These are phyloP conservation scores for Marvania coccoides DNA, from an alignment of 139 green algal genomes.

Conservation along the genomic window DNA sequence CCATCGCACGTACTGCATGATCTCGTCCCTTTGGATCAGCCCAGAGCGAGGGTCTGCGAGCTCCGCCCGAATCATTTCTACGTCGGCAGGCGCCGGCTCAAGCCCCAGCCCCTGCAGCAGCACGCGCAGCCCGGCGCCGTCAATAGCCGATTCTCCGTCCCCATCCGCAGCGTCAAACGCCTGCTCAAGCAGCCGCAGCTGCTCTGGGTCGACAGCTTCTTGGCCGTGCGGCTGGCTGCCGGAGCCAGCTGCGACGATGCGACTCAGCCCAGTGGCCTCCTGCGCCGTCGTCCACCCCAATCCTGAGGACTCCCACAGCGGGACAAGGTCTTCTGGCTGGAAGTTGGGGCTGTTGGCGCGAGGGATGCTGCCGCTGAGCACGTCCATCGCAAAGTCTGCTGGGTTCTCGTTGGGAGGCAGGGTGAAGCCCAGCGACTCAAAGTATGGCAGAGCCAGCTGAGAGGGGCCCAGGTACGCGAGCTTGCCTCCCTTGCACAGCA, in stretches of 20 bases:
- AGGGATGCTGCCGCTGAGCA: conserved; percentile 39
- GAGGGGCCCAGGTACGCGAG: conserved; percentile 50
- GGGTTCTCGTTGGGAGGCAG: conserved; percentile 59
- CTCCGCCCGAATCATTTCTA: conserved; percentile 29
- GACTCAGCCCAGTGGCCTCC: not conserved
- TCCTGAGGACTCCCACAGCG: conserved; percentile 27
- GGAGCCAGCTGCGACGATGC: not conserved
- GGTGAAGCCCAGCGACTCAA: conserved; percentile 42
- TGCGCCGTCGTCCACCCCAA: conserved; percentile 13
- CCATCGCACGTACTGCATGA: conserved; percentile 37
- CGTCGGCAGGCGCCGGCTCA: conserved; percentile 23
- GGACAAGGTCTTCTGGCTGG: conserved; percentile 32
- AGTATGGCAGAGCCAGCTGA: conserved; percentile 39
- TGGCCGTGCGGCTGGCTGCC: not conserved
- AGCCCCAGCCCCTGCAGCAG: conserved; percentile 38
- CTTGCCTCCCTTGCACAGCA: conserved; percentile 50
- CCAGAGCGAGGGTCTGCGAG: conserved; percentile 24
- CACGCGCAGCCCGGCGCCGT: not conserved
- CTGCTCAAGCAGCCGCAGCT: conserved; percentile 29
- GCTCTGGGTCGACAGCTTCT: conserved; percentile 28
- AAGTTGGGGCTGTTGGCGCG: conserved; percentile 19
- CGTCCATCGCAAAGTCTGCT: conserved; percentile 55
- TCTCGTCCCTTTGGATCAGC: conserved; percentile 22
- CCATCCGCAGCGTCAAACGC: conserved; percentile 28
- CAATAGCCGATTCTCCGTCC: conserved; percentile 11